These are phyloP conservation scores for Allium cepa DNA, from an alignment of 106 monocot species.

Conservation along the genomic window DNA sequence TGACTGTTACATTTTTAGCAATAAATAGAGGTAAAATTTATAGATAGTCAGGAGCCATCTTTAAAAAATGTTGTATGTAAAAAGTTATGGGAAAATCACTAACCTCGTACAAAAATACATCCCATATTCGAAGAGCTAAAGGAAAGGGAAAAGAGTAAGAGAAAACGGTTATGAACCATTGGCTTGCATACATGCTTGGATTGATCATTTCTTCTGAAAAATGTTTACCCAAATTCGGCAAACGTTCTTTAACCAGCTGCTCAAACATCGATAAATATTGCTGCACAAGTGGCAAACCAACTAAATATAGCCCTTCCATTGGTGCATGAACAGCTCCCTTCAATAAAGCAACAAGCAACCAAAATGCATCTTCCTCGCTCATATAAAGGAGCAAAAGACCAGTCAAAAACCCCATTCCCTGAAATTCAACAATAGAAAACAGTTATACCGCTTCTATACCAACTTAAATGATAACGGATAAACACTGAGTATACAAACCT, in stretches of 20 bases:
- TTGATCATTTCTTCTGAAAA: conserved; percentile 93
- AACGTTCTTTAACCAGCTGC: conserved; percentile 71
- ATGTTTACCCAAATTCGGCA: conserved; percentile 91
- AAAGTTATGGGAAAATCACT: conserved; percentile 9
- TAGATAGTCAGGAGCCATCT: no score
- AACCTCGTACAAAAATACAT: conserved; percentile 98
- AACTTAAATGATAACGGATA: conserved; percentile 2
- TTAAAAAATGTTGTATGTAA: no score
- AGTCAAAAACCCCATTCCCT: conserved; percentile 98
- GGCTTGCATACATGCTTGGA: conserved; percentile 98
- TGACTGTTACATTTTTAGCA: no score
- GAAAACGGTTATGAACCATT: conserved; percentile 98
- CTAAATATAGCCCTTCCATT: conserved; percentile 97
- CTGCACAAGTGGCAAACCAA: conserved; percentile 94
- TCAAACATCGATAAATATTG: conserved; percentile 93
- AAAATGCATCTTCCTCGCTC: conserved; percentile 99
- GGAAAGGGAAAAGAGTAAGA: conserved; percentile 97
- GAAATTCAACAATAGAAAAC: conserved; percentile 13
- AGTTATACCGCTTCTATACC: not conserved
- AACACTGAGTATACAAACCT: conserved; percentile 37
- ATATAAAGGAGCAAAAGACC: conserved; percentile 94
- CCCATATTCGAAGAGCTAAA: conserved; percentile 96
- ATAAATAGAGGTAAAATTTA: no score
- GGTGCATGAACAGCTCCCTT: conserved; percentile 98
- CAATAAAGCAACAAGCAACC: conserved; percentile 95